Evolutionary conservation across 169 alveolate genomes (phyloP), one percentile per base, ranked within the genome.

Genomic region (Amoebophrya sp.): DNA sequence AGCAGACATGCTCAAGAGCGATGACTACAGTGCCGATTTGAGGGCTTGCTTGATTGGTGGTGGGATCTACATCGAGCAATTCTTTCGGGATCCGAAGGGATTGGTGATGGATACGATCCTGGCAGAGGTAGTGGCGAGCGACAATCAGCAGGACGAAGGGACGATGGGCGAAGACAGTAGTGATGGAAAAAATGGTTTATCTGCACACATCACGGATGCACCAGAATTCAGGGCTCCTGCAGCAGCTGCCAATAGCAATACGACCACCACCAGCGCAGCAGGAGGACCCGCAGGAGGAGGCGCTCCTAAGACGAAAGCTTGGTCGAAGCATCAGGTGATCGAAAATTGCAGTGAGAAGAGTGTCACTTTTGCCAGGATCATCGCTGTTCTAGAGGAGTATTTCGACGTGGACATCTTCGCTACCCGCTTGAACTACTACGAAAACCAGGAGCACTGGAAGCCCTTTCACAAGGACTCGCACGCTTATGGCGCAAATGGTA

Each of bases 241-340:
- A 53, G 23, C n/a, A n/a, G n/a, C n/a, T n/a, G n/a, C n/a, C n/a
- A n/a, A n/a, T n/a, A n/a, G n/a, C n/a, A n/a, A n/a, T n/a, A n/a
- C n/a, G n/a, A n/a, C n/a, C n/a, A n/a, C n/a, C n/a, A n/a, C n/a
- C n/a, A n/a, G n/a, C n/a, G 29, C 6, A 47, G 29, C 18, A 12
- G 29, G 6, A 47, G 65, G 65, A 6, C 29, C 65, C 29, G 29
- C 29, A 18, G 65, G 65, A 65, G n/a, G 39, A 0, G n/a, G 26
- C 26, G 2, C 18, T 26, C 33, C 33, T 1, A 65, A 65, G 26
- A 65, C 83, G 33, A 65, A 65, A 18, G 83, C 83, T 1, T 65
- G 83, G 83, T 65, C 83, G 83, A 65, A 65, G 26, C 83, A 65
- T 36, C 83, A 65, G 26, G 83, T 65, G 83, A 65, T 65, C 2